These are phyloP conservation scores for Mucor plumbeus DNA, from an alignment of 371 early-diverging fungal genomes.

Conservation along the genomic window DNA sequence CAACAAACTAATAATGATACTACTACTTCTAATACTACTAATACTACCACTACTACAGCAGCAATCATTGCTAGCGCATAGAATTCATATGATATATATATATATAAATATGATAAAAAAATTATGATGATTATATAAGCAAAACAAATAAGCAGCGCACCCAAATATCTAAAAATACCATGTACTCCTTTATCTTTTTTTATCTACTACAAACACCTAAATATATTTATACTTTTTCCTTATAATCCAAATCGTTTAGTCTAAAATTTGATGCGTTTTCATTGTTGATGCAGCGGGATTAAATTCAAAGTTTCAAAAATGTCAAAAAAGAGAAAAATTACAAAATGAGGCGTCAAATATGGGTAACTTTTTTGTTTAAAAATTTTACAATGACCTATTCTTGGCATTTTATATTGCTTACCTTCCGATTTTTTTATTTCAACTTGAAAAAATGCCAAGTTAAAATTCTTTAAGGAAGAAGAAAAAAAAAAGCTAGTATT, in stretches of 20 bases:
- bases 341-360: neutral
- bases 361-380: neutral
- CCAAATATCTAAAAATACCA: slow-evolving; percentile 10
- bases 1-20: slow-evolving; percentile 19
- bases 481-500: too few relatives aligned
- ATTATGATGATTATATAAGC: neutral
- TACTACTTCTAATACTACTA: too few relatives aligned
- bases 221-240: neutral
- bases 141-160: neutral
- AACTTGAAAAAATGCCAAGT: neutral
- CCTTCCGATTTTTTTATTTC: neutral
- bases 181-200: neutral
- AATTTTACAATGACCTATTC: neutral
- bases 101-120: neutral
- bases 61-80: neutral
- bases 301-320: too few relatives aligned
- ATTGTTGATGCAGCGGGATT: neutral
- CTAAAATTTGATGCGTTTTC: neutral
- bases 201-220: neutral
- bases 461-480: neutral
- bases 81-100: neutral
- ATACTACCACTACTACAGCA: neutral
- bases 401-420: slow-evolving; percentile 2
- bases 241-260: neutral
- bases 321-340: neutral